A percentile compares a stretch with the other conserved stretches of the same genome.
phyloP scores from a whole-genome alignment of 306 rosid species.

The Cucurbita moschata region DNA sequence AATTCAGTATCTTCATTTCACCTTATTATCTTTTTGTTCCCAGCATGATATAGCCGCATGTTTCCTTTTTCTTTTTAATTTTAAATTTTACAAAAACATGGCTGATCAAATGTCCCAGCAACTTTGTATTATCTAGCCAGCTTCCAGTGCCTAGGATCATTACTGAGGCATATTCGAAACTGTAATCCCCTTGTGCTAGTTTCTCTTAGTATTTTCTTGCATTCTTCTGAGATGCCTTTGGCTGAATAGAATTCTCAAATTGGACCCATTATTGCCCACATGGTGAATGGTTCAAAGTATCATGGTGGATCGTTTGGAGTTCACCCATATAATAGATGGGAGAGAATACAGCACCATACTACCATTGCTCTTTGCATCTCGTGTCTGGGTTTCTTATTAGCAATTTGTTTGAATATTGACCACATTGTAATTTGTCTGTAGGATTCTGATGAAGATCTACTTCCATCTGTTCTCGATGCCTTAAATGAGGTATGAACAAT shows the following conservation, averaged over 20 bases:
- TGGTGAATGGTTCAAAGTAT: neutral
- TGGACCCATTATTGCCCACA: neutral
- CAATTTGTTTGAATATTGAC: slow-evolving; percentile 7
- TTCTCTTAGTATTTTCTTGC: neutral
- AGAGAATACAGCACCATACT: neutral
- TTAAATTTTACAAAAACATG: neutral
- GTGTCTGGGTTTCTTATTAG: neutral
- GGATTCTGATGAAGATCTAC: slow-evolving; percentile 93
- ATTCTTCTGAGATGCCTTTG: neutral
- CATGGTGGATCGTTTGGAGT: neutral
- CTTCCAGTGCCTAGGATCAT: neutral
- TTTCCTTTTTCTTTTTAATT: neutral
- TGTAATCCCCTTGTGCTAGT: neutral
- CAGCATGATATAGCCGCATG: neutral
- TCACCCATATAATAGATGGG: neutral
- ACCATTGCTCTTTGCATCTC: neutral
- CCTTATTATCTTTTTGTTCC: neutral
- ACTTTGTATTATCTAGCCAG: neutral
- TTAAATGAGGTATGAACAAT: slow-evolving; percentile 68
- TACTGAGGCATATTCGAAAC: neutral
- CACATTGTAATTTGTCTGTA: slow-evolving; percentile 13
- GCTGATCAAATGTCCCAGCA: neutral
- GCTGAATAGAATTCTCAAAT: neutral
- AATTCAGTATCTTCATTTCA: neutral
- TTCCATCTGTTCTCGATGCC: slow-evolving; percentile 88